phyloP scores from a whole-genome alignment of 2,329 filamentous ascomycete genomes.

The Aspergillus oerlinghausenensis region DNA sequence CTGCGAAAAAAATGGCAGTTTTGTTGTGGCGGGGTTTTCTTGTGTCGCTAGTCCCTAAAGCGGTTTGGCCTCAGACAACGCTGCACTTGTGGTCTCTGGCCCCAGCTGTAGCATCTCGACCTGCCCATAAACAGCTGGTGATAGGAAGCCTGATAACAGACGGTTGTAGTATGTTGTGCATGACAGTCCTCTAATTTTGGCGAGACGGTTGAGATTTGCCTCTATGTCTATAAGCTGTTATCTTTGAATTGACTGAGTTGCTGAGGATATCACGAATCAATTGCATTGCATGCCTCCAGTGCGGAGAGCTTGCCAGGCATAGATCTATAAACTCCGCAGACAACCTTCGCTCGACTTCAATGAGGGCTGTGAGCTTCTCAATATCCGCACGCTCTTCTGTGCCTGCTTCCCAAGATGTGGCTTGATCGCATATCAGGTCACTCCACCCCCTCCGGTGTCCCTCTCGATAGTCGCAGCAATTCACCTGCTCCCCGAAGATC shows the following conservation, averaged over 20 bases:
- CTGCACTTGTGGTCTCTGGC: conserved; percentile 1
- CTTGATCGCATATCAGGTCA: conserved; percentile 78
- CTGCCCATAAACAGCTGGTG: neutral
- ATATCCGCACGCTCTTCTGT: conserved; percentile 11
- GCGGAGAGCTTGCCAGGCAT: neutral
- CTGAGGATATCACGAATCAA: neutral
- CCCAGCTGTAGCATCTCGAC: conserved; percentile 8
- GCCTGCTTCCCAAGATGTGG: conserved; percentile 61
- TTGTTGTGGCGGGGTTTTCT: conserved; percentile 31
- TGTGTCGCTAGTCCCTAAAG: conserved; percentile 19
- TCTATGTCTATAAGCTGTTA: neutral
- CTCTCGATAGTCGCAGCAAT: conserved; percentile 60
- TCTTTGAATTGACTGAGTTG: neutral
- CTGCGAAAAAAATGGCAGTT: conserved; percentile 24
- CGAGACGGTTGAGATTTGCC: neutral
- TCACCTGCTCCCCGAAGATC: conserved; percentile 67
- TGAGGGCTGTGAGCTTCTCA: conserved; percentile 9
- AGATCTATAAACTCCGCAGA: neutral
- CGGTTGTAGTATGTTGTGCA: neutral
- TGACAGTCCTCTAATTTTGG: neutral
- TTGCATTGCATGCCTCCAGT: neutral
- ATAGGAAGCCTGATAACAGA: neutral
- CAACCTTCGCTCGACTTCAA: neutral
- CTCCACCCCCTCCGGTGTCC: conserved; percentile 59
- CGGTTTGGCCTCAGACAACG: conserved; percentile 20